Percentiles rank a stretch among this genome's conserved stretches.
phyloP scores from a whole-genome alignment of 83 land plant genomes.

The Picea engelmannii region DNA sequence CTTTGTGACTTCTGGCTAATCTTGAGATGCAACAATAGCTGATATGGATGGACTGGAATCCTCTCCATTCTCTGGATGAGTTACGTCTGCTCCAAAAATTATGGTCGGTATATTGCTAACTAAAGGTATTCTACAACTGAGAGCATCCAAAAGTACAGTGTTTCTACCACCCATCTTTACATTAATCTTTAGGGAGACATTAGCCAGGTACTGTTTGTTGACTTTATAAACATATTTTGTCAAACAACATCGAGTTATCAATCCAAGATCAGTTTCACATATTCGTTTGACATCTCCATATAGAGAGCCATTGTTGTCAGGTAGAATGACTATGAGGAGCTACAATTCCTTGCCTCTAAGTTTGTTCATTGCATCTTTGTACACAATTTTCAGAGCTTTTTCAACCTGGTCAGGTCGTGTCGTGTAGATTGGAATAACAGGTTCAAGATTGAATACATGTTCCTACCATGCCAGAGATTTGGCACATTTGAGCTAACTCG shows the following conservation, averaged over 20 bases:
- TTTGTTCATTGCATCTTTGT: constrained; percentile 55
- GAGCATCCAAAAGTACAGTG: constrained; percentile 91
- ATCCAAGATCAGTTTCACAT: constrained; percentile 87
- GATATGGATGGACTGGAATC: constrained; percentile 91
- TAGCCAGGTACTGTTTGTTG: constrained; percentile 89
- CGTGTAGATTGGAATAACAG: constrained; percentile 59
- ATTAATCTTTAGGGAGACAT: constrained; percentile 93
- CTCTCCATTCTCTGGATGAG: constrained; percentile 94
- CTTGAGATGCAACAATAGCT: constrained; percentile 98
- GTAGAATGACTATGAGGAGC: constrained; percentile 81
- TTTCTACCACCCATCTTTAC: constrained; percentile 99
- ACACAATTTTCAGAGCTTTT: constrained; percentile 74
- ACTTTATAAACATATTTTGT: constrained; percentile 85
- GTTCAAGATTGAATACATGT: constrained; percentile 58
- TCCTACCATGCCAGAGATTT: constrained; percentile 28
- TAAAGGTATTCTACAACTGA: constrained; percentile 80
- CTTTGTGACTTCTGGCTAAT: constrained; percentile 99
- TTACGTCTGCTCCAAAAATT: constrained; percentile 95
- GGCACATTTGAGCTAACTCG: too few species aligned
- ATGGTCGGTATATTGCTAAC: constrained; percentile 94
- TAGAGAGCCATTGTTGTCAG: constrained; percentile 88
- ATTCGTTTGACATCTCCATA: constrained; percentile 93
- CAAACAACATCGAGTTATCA: constrained; percentile 88
- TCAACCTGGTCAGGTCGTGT: constrained; percentile 89
- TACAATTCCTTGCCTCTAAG: constrained; percentile 85